Percentiles rank a stretch among this genome's conserved stretches.
phyloP scores from a whole-genome alignment of 208 protist species.

The Lotmaria passim region DNA sequence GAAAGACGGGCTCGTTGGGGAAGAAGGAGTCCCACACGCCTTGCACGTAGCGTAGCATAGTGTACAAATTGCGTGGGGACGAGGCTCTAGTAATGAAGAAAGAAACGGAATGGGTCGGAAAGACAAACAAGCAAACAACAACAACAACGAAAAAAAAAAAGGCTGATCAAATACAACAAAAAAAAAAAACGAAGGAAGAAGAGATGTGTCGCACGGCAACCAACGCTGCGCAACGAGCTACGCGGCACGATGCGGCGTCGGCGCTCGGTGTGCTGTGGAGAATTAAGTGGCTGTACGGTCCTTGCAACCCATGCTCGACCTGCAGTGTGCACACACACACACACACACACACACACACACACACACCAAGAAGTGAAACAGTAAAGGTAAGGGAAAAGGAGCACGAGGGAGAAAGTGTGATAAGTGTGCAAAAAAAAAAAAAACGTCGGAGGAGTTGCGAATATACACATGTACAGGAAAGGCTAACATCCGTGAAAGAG shows the following conservation, averaged over 20 bases:
- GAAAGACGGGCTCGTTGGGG: constrained; percentile 36
- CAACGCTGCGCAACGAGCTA: not conserved
- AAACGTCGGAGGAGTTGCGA: no score
- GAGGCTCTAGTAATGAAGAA: not conserved
- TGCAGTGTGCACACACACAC: not conserved
- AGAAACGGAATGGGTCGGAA: not conserved
- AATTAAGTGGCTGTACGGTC: not conserved
- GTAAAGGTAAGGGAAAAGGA: no score
- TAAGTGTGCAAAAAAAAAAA: no score
- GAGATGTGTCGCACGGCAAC: no score
- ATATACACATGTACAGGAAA: no score
- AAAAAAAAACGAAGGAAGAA: not conserved
- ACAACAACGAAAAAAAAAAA: not conserved
- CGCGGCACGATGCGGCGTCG: not conserved
- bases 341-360: not conserved
- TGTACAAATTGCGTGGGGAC: no score
- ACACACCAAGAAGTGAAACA: no score
- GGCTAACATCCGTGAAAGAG: no score
- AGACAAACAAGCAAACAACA: not conserved
- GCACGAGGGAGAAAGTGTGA: no score
- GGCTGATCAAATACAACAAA: not conserved
- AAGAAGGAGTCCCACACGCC: constrained; percentile 47
- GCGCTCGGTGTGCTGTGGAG: not conserved
- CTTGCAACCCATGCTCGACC: not conserved
- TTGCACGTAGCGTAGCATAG: constrained; percentile 40